A percentile compares a stretch with the other conserved stretches of the same genome.
Evolutionary conservation across 2,329 filamentous ascomycete species (phyloP).

Genomic region (Arthrobotrys conoides): DNA sequence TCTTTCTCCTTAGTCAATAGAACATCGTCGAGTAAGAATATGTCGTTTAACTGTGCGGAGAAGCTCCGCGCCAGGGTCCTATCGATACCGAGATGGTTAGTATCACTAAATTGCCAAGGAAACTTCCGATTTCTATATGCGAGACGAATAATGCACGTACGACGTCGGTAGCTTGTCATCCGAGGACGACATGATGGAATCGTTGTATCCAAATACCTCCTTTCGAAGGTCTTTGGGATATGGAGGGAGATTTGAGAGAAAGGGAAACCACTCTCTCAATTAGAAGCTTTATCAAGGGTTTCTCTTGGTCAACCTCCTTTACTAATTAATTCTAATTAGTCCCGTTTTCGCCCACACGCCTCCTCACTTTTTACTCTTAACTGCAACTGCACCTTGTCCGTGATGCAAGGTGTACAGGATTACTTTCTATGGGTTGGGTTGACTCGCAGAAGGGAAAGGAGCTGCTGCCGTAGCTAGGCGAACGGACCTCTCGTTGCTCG

Average conservation of each 20-base stretch:
- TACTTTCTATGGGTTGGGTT: slow-evolving; percentile 26
- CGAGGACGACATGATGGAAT: slow-evolving; percentile 57
- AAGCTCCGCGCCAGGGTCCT: slow-evolving; percentile 64
- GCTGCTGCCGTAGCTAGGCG: slow-evolving; percentile 51
- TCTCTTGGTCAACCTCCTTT: slow-evolving; percentile 35
- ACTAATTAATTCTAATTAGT: slow-evolving; percentile 48
- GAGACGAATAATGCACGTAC: slow-evolving; percentile 46
- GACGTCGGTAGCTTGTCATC: slow-evolving; percentile 61
- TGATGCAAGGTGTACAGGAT: slow-evolving; percentile 46
- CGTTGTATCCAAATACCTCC: slow-evolving; percentile 51
- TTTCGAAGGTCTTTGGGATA: slow-evolving; percentile 56
- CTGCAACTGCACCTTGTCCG: slow-evolving; percentile 43
- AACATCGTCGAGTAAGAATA: slow-evolving; percentile 63
- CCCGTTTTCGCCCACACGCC: slow-evolving; percentile 39
- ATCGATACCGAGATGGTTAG: slow-evolving; percentile 32
- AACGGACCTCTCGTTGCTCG: slow-evolving; percentile 51
- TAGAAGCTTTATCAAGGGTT: slow-evolving; percentile 37
- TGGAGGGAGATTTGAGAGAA: slow-evolving; percentile 27
- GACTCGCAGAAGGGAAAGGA: slow-evolving; percentile 43
- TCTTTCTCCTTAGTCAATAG: slow-evolving; percentile 62
- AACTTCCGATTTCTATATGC: slow-evolving; percentile 21
- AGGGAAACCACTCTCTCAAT: slow-evolving; percentile 32
- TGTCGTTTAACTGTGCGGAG: slow-evolving; percentile 64
- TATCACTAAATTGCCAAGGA: slow-evolving; percentile 36
- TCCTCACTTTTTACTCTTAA: slow-evolving; percentile 59